Base-by-base conservation (phyloP, 78 protist species). In the Dictyostelium brefeldianum region DNA sequence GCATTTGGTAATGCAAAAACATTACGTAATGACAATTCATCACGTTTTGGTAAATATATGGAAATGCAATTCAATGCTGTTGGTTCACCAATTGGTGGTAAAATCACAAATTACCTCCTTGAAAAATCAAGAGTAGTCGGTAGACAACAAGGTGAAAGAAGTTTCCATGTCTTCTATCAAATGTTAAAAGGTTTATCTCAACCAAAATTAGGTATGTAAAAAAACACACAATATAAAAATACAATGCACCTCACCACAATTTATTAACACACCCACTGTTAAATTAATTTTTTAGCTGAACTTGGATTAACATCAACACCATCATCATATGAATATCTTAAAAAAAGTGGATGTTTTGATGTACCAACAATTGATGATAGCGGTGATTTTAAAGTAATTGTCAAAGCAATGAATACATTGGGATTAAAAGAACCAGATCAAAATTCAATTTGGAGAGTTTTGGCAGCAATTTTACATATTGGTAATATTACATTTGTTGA, bases 1-100 rank as follows among this genome's bases (percentile, higher is more conserved):
- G 98, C 98, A 47, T 98, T 98, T 87, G 99, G 99, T 17, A 98
- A 98, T 93, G 99, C 99, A 1, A 96, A 94, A 56, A 98, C 99
- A 4, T n/a, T 91, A 27, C 81, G 98, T 48, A 98, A 98, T 83
- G 96, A 97, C 97, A 98, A 98, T 89, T 81, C 96, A 43, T 89
- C 89, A 51, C 83, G 87, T 89, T 94, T 79, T 74, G 99, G 99
- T 43, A 98, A 98, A 90, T 98, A 97, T 89, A 89, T 98, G 94
- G 98, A 97, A 18, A 97, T 98, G 64, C 97, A 97, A 78, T 98
- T 98, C 59, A 82, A 96, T 75, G 36, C 59, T 25, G 51, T 50
- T 41, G 98, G 98, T 53, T 95, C 54, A 9, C 99, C 99, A 65
- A 65, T 83, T 29, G 99, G 99, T 47, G 99, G 98, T 47, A 54